A percentile compares a stretch with the other conserved stretches of the same genome.
Evolutionary conservation across 805 yeast genomes (phyloP).

Genomic region (Nakazawaea ernobii): DNA sequence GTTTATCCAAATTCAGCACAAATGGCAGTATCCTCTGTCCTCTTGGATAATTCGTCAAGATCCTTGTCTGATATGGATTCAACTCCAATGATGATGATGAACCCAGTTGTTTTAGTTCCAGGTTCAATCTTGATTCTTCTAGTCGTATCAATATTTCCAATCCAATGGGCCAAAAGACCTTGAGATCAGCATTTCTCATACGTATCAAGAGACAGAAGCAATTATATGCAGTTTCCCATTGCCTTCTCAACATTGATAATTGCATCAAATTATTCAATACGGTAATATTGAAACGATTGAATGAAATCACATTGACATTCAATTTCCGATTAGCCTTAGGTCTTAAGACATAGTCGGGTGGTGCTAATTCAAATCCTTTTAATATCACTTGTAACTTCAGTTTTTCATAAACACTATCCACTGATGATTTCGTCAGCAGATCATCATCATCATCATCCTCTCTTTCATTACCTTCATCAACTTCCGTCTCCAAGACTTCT

Average conservation of each 20-base stretch:
- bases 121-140: slow-evolving; percentile 13
- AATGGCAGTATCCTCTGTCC: not conserved
- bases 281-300: slow-evolving; percentile 11
- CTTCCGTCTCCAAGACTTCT: not conserved
- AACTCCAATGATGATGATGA: not conserved
- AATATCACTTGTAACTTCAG: not conserved
- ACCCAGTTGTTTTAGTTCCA: not conserved
- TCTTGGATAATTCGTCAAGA: slow-evolving; percentile 6
- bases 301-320: not conserved
- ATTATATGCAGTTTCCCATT: slow-evolving; percentile 54
- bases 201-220: slow-evolving; percentile 45
- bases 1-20: not conserved
- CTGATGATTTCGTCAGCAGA: no score
- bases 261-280: slow-evolving; percentile 43
- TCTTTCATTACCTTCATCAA: not conserved
- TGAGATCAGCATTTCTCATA: slow-evolving; percentile 43
- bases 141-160: slow-evolving; percentile 40
- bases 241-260: slow-evolving; percentile 35
- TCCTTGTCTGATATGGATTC: slow-evolving; percentile 1
- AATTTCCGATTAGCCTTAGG: no score
- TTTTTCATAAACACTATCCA: not conserved
- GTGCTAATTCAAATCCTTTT: not conserved
- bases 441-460: not conserved
- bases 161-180: slow-evolving; percentile 61
- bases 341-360: not conserved